Percentiles rank a stretch among this genome's conserved stretches.
These are phyloP conservation scores for Russula ochroleuca DNA, from an alignment of 768 basidiomycete species.

Conservation along the genomic window DNA sequence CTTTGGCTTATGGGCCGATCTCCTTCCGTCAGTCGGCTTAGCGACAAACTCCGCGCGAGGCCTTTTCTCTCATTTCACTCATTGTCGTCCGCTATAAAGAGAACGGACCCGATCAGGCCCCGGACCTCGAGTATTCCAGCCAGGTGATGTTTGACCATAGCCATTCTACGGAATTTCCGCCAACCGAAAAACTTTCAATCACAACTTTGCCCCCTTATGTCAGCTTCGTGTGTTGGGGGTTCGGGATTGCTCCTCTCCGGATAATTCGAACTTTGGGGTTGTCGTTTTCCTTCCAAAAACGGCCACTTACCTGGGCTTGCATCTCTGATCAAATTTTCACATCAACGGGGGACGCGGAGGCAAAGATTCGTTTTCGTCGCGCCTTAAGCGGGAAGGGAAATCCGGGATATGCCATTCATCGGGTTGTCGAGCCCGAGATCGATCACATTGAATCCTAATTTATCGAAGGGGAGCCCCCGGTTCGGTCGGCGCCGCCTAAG, in stretches of 20 bases:
- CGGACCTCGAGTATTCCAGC: no score
- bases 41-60: slow-evolving; percentile 8
- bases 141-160: neutral
- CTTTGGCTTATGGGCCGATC: slow-evolving; percentile 16
- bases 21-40: slow-evolving; percentile 10
- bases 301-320: neutral
- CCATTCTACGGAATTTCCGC: neutral
- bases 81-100: neutral
- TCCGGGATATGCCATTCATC: slow-evolving; percentile 16
- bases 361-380: neutral
- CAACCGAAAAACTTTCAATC: neutral
- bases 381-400: slow-evolving; percentile 14
- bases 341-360: neutral
- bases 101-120: no score
- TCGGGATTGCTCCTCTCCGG: neutral
- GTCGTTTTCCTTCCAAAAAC: neutral
- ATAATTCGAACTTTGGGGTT: neutral
- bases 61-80: neutral
- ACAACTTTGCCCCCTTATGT: neutral
- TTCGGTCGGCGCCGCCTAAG: neutral
- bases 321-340: neutral
- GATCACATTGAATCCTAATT: neutral
- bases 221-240: neutral
- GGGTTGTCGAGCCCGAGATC: slow-evolving; percentile 13
- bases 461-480: neutral